phyloP scores from a whole-genome alignment of 345 rosid genomes.

The Boechera stricta region DNA sequence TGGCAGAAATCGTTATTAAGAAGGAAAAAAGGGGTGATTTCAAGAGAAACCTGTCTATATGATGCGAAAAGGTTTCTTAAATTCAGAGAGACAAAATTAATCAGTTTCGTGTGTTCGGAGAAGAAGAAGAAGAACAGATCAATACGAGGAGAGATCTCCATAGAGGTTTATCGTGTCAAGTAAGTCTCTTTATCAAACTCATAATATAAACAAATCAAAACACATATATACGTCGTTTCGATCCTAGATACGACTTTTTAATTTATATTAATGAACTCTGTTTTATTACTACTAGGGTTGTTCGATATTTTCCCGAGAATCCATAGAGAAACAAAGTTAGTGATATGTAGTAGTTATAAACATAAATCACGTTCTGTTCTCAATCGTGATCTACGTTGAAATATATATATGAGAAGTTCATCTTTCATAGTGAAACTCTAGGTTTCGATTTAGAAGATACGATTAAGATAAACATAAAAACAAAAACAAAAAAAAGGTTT shows the following conservation, averaged over 20 bases:
- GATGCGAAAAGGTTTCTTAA: conserved; percentile 37
- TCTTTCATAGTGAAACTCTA: conserved; percentile 22
- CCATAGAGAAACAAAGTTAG: not conserved
- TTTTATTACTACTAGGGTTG: conserved; percentile 24
- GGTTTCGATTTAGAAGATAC: not conserved
- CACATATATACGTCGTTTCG: not conserved
- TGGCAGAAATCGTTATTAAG: conserved; percentile 33
- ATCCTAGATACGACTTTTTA: not conserved
- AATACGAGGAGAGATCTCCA: conserved; percentile 19
- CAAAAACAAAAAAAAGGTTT: not conserved
- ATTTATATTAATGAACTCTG: conserved; percentile 19
- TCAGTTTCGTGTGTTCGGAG: conserved; percentile 42
- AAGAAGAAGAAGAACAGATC: conserved; percentile 40
- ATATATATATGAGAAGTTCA: conserved; percentile 2
- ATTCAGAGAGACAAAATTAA: conserved; percentile 43
- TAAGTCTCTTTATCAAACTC: conserved; percentile 35
- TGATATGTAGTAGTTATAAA: not conserved
- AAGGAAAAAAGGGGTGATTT: conserved; percentile 12
- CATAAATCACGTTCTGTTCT: conserved; percentile 6
- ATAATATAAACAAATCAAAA: not conserved
- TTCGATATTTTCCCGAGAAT: not conserved
- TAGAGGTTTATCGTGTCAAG: conserved; percentile 23
- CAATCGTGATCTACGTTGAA: conserved; percentile 8
- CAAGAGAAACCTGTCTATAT: conserved; percentile 36
- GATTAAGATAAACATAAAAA: not conserved